Evolutionary conservation across 2,329 filamentous ascomycete species (phyloP), one percentile per base, ranked within the genome.

Genomic region (Penicillium digitatum): DNA sequence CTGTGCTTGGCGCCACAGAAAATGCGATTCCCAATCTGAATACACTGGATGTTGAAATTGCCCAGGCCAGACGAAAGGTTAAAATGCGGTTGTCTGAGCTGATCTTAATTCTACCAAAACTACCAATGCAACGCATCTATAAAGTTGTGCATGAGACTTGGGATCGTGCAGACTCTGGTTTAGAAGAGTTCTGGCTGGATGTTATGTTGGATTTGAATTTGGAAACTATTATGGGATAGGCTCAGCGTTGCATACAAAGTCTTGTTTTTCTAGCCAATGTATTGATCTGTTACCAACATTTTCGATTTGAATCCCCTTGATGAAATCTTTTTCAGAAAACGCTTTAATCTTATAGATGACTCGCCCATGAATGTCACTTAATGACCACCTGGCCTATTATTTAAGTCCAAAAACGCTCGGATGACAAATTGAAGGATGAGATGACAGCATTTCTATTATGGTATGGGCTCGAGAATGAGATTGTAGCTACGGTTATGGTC

Each of bases 151-250:
- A 60, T 16, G 59, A 58, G 37, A 61, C 61, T 44, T 64, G 62
- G 62, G 57, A 60, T 40, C 48, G 51, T 44, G 62, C 62, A 5
- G 62, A 64, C 44, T 55, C 55, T 42, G 62, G 61, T 11, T 27
- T 56, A 27, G 39, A 39, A 4, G 54, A 51, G 22, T 64, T 62
- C 42, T 64, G 62, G 62, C 18, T 64, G 39, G 62, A 63, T 55
- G 51, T 62, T 38, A 64, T 64, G 62, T 43, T 64, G 45, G 62
- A 64, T 44, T 51, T 54, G 18, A 62, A 62, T 38, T 58, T 64
- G 38, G 62, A 63, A 49, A 64, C 62, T 8, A 64, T 64, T 16
- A 62, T 64, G 62, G 62, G 62, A 40, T 63, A 48, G 58, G 51
- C 38, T 22, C 29, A 24, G 34, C 14, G 3, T 27, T 16, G 4